Percentiles rank a stretch among this genome's conserved stretches.
Conservation (phyloP, 2,329 filamentous ascomycete species). For the Emergomyces africanus region DNA sequence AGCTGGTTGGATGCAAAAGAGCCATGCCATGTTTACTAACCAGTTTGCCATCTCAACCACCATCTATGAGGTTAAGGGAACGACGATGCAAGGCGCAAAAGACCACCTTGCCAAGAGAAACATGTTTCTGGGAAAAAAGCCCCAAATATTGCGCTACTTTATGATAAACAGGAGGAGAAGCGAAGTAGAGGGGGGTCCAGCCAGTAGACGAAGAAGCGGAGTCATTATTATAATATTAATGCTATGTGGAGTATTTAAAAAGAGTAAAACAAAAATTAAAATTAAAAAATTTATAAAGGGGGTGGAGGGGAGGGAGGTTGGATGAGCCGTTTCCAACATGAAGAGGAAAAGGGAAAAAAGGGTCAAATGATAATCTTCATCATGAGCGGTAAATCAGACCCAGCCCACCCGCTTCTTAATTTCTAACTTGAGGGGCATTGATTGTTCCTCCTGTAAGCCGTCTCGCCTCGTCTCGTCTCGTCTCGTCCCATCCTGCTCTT, state of each 20-base stretch:
- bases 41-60: no score
- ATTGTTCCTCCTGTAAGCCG: neutral
- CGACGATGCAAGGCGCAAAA: no score
- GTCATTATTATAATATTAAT: neutral
- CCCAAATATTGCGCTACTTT: neutral
- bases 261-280: conserved; percentile 9
- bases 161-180: neutral
- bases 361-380: neutral
- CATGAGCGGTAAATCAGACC: neutral
- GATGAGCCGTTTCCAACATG: conserved; percentile 1
- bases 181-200: no score
- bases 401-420: neutral
- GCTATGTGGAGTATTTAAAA: neutral
- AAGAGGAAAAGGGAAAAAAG: conserved; percentile 9
- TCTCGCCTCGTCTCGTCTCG: neutral
- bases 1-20: no score
- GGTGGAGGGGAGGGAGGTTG: no score
- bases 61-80: no score
- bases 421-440: neutral
- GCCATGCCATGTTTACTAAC: no score
- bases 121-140: neutral
- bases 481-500: neutral
- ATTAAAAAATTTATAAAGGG: no score
- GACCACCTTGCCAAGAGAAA: no score
- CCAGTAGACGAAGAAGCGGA: neutral